A percentile compares a stretch with the other conserved stretches of the same genome.
These are phyloP conservation scores for Marasmius fiardii DNA, from an alignment of 1,284 basidiomycete species.

Conservation along the genomic window DNA sequence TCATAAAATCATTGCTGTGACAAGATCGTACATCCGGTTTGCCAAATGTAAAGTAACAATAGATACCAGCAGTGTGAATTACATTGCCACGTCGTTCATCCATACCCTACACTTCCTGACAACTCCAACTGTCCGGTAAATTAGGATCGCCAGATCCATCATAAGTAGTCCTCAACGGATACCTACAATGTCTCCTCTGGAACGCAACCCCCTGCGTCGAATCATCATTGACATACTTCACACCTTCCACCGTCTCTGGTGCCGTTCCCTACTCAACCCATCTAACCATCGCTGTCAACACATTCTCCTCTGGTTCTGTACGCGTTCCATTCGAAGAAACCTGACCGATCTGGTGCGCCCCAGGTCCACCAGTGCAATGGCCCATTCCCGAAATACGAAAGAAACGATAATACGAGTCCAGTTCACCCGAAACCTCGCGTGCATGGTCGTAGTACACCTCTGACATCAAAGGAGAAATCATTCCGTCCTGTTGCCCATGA, in stretches of 20 bases:
- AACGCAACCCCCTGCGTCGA: slow-evolving; percentile 6
- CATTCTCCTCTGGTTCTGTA: slow-evolving; percentile 11
- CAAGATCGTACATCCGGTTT: no score
- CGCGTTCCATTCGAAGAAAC: neutral
- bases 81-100: no score
- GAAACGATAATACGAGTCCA: slow-evolving; percentile 16
- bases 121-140: slow-evolving; percentile 10
- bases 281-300: slow-evolving; percentile 14
- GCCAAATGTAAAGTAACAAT: no score
- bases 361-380: slow-evolving; percentile 16
- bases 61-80: no score
- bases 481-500: slow-evolving; percentile 18
- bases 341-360: slow-evolving; percentile 16
- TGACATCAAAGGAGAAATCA: slow-evolving; percentile 17
- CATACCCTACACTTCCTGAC: neutral
- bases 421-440: neutral
- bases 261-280: slow-evolving; percentile 18
- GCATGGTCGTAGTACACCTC: slow-evolving; percentile 17
- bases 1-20: slow-evolving; percentile 2
- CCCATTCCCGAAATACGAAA: slow-evolving; percentile 17
- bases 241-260: slow-evolving; percentile 15
- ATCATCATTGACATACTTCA: slow-evolving; percentile 12
- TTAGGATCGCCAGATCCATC: slow-evolving; percentile 11
- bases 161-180: slow-evolving; percentile 14
- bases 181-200: slow-evolving; percentile 15